A percentile compares a stretch with the other conserved stretches of the same genome.
These are phyloP conservation scores for Botrytis paeoniae DNA, from an alignment of 2,329 filamentous ascomycete species.

Conservation along the genomic window DNA sequence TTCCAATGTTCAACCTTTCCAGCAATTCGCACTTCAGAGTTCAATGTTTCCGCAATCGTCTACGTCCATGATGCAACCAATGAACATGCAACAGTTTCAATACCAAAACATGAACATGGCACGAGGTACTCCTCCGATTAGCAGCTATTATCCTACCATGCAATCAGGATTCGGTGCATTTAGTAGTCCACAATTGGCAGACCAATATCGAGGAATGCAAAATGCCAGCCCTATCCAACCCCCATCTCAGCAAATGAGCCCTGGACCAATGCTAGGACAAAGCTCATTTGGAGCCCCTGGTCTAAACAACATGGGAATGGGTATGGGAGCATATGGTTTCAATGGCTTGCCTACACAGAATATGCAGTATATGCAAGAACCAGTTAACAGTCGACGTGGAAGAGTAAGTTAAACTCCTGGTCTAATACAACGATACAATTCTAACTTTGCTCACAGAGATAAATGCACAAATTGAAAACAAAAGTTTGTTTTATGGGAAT, in stretches of 20 bases:
- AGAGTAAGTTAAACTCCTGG: constrained; percentile 44
- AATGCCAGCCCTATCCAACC: constrained; percentile 50
- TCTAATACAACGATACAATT: background rate
- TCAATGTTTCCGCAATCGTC: constrained; percentile 47
- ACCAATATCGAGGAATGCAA: constrained; percentile 54
- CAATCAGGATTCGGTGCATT: constrained; percentile 56
- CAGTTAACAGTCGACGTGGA: constrained; percentile 55
- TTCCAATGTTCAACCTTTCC: constrained; percentile 48
- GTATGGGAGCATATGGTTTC: constrained; percentile 46
- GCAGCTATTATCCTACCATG: constrained; percentile 56
- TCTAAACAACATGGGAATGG: constrained; percentile 47
- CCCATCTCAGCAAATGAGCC: constrained; percentile 41
- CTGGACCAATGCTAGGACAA: constrained; percentile 40
- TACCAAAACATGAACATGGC: constrained; percentile 51
- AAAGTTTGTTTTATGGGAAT: background rate
- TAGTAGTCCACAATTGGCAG: constrained; percentile 46
- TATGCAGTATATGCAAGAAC: constrained; percentile 54
- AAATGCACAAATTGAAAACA: constrained; percentile 8
- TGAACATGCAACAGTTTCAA: constrained; percentile 53
- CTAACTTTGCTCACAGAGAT: constrained; percentile 12
- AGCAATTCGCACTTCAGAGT: constrained; percentile 49
- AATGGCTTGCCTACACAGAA: constrained; percentile 47
- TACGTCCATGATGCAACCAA: constrained; percentile 47
- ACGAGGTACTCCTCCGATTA: constrained; percentile 51
- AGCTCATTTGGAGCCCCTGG: constrained; percentile 50